A percentile compares a stretch with the other conserved stretches of the same genome.
Conservation (phyloP, 768 basidiomycete species). For the Pulveroboletus frians region DNA sequence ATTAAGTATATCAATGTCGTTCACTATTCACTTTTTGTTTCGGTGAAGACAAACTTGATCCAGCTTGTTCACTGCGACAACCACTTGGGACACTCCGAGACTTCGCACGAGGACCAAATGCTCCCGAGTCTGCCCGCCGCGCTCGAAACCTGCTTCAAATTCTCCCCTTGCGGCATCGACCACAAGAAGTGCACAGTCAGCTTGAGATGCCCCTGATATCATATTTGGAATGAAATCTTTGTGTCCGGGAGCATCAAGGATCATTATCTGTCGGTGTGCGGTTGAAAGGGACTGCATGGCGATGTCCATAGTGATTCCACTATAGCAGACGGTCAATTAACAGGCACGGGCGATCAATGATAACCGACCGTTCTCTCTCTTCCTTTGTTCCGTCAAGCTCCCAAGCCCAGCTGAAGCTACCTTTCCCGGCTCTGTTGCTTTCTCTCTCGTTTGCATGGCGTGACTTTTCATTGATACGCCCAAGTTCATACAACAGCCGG, state of each 20-base stretch:
- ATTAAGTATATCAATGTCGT: not conserved
- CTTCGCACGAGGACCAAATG: constrained; percentile 89
- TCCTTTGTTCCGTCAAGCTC: constrained; percentile 89
- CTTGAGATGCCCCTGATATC: constrained; percentile 98
- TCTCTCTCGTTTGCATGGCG: constrained; percentile 82
- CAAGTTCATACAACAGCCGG: constrained; percentile 86
- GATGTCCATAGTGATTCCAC: constrained; percentile 98
- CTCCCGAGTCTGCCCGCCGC: constrained; percentile 93
- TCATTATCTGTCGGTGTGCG: constrained; percentile 70
- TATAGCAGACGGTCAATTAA: constrained; percentile 29
- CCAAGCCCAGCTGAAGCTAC: constrained; percentile 98
- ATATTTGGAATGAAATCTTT: constrained; percentile 98
- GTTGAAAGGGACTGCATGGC: constrained; percentile 78
- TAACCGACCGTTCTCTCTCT: constrained; percentile 80
- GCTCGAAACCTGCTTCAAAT: constrained; percentile 93
- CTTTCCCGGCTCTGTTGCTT: constrained; percentile 85
- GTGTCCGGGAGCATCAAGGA: constrained; percentile 98
- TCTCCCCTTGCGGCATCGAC: constrained; percentile 87
- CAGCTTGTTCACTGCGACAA: constrained; percentile 93
- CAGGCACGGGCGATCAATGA: not conserved
- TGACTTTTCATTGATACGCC: constrained; percentile 81
- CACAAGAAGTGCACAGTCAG: constrained; percentile 90
- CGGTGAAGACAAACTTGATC: constrained; percentile 59
- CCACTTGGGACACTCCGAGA: constrained; percentile 84
- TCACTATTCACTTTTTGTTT: not conserved